Evolutionary conservation across 176 grass and related monocot genomes (phyloP), one percentile per base, ranked within the genome.

Genomic region (Musa beccarii): DNA sequence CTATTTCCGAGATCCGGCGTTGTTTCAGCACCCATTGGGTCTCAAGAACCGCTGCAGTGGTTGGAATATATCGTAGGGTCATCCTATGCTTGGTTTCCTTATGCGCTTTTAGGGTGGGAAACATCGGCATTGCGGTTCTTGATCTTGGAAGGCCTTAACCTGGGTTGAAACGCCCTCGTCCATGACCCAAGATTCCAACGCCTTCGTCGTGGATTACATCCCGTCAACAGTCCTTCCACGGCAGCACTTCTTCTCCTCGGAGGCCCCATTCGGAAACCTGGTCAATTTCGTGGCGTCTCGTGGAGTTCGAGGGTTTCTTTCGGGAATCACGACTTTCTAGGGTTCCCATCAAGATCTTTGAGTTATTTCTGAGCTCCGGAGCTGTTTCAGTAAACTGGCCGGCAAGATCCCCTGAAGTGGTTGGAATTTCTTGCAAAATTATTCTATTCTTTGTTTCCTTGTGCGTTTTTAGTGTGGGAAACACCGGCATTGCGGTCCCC

Each of bases 291-390:
- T 23, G 19, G 21, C 50, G 64, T 51, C 14, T 20, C 26, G 20
- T 10, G 53, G 28, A 43, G 66, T 22, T 57, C 50, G 19, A 14
- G 68, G 68, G 68, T 51, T 70, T 20, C 34, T 43, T 43, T 43
- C 34, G 3, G 34, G 4, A 43, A 5, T 43, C 34, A 43, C 34
- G 34, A 43, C 34, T 43, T 43, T 43, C 4, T 43, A 43, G 34
- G 34, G 34, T 43, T 43, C 34, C 7, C 1, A 28, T 79, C 66
- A 23, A 51, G 28, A 19, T n/a, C 17, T 59, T 59, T 57, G 66
- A 79, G 53, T 53, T 79, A 28, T 79, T 59, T 59, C 11, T 12
- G 21, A 69, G 52, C 66, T 79, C 52, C 28, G 4, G 77, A 43
- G 14, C 59, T 71, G 6, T 52, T 2, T 56, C 22, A 79, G 66